Base-by-base conservation (phyloP, 1,139 yeast genomes). In the Meyerozyma smithsonii region DNA sequence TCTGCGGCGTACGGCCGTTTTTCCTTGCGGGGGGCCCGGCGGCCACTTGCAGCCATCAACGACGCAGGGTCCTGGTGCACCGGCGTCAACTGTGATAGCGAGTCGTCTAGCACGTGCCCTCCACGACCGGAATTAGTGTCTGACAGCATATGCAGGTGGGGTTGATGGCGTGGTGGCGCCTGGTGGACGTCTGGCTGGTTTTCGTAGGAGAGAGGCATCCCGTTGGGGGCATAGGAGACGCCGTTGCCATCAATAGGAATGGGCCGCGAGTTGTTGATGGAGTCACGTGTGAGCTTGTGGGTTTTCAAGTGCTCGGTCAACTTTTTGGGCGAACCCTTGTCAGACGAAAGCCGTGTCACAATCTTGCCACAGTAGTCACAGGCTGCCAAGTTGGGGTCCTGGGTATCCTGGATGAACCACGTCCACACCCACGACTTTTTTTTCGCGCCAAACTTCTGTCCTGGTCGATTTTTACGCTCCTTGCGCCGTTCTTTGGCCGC, bases 351-450 rank as follows among this genome's bases (percentile, higher is more conserved):
- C 36, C 83, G 55, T 21, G 63, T 61, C 34, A 77, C 69, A 11
- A 68, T 61, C 50, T 72, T 74, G 2, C 77, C 74, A 53, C 83
- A 77, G 43, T 55, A 64, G 45, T 75, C 79, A 55, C 83, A 77
- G 3, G 71, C 72, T 3, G 83, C 82, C 16, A 72, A 48, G 44
- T 76, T 74, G 37, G 72, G 67, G 49, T 77, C 73, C 16, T 48
- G 51, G 8, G 58, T 52, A 51, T 77, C 80, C 49, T 77, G 82
- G 14, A 64, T 64, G 48, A 77, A 77, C 81, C 82, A 77, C 24
- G 70, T 56, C 83, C 83, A 77, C 4, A 77, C 81, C 82, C 82
- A 77, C 28, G 78, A 74, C 49, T 70, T 71, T 62, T 76, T 76
- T 48, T 74, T 75, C 12, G 81, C 81, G 11, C 82, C 82, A 46